Evolutionary conservation across 2,329 filamentous ascomycete genomes (phyloP).

Genomic region (Botrytis deweyae): DNA sequence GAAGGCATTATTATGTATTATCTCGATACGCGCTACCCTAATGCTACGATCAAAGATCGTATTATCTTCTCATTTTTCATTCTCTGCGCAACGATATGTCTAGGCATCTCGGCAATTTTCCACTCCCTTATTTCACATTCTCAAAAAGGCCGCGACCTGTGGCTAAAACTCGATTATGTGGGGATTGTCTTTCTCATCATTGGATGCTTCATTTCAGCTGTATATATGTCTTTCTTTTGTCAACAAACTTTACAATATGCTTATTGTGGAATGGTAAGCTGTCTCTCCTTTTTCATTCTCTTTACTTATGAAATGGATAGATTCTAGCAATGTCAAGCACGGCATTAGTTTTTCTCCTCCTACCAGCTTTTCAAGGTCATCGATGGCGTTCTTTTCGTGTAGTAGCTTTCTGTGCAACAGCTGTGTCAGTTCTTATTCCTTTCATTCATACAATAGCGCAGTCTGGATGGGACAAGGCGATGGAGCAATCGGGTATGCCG

Average conservation of each 20-base stretch:
- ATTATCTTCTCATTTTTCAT: conserved; percentile 45
- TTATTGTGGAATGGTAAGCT: conserved; percentile 42
- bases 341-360: conserved; percentile 39
- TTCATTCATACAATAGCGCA: conserved; percentile 27
- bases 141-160: conserved; percentile 38
- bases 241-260: conserved; percentile 38
- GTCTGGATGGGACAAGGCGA: conserved; percentile 25
- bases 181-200: conserved; percentile 44
- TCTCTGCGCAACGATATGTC: conserved; percentile 41
- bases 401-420: conserved; percentile 29
- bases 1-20: conserved; percentile 38
- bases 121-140: conserved; percentile 46
- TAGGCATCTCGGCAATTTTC: conserved; percentile 43
- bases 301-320: conserved; percentile 30
- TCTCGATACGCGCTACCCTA: conserved; percentile 38
- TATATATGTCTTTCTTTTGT: conserved; percentile 46
- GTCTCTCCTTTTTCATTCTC: background rate
- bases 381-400: conserved; percentile 30
- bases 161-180: conserved; percentile 43
- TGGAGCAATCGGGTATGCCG: conserved; percentile 27
- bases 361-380: conserved; percentile 30
- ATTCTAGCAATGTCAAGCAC: conserved; percentile 40
- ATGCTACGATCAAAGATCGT: conserved; percentile 40
- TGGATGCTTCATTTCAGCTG: conserved; percentile 43
- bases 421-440: conserved; percentile 30